phyloP scores from a whole-genome alignment of 2,329 filamentous ascomycete species.

The Dactylella cylindrospora region DNA sequence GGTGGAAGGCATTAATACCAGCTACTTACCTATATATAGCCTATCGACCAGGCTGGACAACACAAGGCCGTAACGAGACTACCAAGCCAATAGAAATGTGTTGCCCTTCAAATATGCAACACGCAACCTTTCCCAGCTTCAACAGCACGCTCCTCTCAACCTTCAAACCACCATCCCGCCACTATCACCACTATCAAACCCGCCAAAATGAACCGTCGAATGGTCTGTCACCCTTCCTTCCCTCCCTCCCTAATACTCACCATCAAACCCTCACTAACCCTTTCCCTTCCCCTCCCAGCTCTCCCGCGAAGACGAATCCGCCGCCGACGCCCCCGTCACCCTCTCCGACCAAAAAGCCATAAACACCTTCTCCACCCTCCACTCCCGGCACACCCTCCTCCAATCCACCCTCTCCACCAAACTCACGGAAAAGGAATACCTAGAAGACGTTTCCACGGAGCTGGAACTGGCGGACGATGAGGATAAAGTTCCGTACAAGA shows the following conservation, averaged over 20 bases:
- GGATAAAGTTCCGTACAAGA: slow-evolving; percentile 92
- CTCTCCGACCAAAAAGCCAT: slow-evolving; percentile 98
- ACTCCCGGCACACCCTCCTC: slow-evolving; percentile 68
- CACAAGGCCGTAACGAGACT: no score
- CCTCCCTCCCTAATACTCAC: neutral
- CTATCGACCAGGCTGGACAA: no score
- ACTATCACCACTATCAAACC: neutral
- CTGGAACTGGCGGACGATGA: slow-evolving; percentile 95
- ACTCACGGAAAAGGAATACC: slow-evolving; percentile 94
- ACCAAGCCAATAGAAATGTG: no score
- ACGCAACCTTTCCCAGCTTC: no score
- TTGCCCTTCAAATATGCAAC: no score
- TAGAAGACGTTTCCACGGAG: slow-evolving; percentile 88
- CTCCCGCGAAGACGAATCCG: slow-evolving; percentile 84
- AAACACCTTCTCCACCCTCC: slow-evolving; percentile 93
- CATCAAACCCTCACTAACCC: neutral
- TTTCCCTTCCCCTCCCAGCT: slow-evolving; percentile 61
- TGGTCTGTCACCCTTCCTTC: slow-evolving; percentile 10
- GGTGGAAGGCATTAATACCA: no score
- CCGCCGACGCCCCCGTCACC: slow-evolving; percentile 83
- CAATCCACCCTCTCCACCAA: slow-evolving; percentile 16
- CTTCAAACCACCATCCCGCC: slow-evolving; percentile 9
- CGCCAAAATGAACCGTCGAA: slow-evolving; percentile 44
- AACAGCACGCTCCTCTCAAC: no score
- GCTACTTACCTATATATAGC: no score